These are phyloP conservation scores for Leccinum ponderosum DNA, from an alignment of 1,284 basidiomycete genomes.

Conservation along the genomic window DNA sequence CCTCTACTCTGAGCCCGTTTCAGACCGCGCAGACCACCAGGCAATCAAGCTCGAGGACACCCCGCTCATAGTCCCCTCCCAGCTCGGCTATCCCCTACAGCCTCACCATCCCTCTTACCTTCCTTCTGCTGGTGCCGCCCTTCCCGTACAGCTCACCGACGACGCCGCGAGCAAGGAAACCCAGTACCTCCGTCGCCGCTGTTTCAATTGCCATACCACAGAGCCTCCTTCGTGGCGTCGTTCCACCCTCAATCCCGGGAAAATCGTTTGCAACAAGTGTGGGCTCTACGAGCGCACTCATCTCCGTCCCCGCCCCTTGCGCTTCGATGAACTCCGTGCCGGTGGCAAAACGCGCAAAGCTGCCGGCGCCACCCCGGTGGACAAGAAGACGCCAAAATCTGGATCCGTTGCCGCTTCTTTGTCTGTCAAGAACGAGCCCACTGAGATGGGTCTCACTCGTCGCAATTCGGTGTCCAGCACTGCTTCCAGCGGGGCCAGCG, in stretches of 20 bases:
- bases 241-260: constrained; percentile 81
- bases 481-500: constrained; percentile 57
- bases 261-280: constrained; percentile 90
- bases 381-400: constrained; percentile 40
- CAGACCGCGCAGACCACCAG: constrained; percentile 36
- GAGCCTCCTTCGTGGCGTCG: constrained; percentile 85
- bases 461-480: constrained; percentile 63
- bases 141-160: constrained; percentile 81
- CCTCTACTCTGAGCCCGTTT: constrained; percentile 30
- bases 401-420: constrained; percentile 24
- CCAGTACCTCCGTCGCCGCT: constrained; percentile 78
- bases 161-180: constrained; percentile 86
- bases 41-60: constrained; percentile 66
- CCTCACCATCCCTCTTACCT: constrained; percentile 30
- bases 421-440: constrained; percentile 64
- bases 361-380: constrained; percentile 38
- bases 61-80: constrained; percentile 61
- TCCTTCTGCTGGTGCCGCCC: constrained; percentile 38
- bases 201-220: constrained; percentile 87
- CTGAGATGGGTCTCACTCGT: constrained; percentile 51
- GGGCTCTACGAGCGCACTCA: constrained; percentile 86
- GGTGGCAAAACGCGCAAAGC: constrained; percentile 76
- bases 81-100: constrained; percentile 38
- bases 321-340: constrained; percentile 80
- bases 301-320: constrained; percentile 72